A percentile compares a stretch with the other conserved stretches of the same genome.
These are phyloP conservation scores for Fomes fomentarius DNA, from an alignment of 1,284 basidiomycete genomes.

Conservation along the genomic window DNA sequence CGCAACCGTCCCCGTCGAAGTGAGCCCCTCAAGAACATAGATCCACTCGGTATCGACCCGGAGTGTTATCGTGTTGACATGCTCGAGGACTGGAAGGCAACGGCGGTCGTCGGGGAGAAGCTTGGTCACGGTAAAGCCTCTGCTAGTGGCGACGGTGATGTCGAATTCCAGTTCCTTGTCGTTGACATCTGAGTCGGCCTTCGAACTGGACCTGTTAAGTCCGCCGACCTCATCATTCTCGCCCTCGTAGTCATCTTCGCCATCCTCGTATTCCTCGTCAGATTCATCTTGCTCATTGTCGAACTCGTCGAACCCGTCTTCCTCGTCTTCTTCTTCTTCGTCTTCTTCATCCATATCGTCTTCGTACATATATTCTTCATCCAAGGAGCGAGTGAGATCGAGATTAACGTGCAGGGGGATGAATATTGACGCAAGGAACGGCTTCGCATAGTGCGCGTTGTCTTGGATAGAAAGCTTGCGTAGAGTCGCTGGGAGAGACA, in stretches of 20 bases:
- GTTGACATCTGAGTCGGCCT: too few species aligned
- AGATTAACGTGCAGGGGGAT: conserved; percentile 1
- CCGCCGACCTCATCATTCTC: too few species aligned
- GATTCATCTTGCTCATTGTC: too few species aligned
- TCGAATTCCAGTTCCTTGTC: too few species aligned
- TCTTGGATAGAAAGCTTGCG: conserved; percentile 6
- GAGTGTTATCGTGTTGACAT: background rate
- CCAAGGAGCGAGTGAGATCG: background rate
- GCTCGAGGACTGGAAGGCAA: background rate
- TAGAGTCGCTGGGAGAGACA: background rate
- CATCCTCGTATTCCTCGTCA: too few species aligned
- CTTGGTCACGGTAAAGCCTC: background rate
- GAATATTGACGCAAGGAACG: conserved; percentile 9
- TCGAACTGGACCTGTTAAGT: too few species aligned
- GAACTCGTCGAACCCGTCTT: background rate
- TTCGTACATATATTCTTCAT: background rate
- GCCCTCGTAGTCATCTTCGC: too few species aligned
- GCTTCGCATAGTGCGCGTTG: conserved; percentile 4
- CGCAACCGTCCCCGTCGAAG: background rate
- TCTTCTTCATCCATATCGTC: too few species aligned
- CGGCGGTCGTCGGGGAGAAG: conserved; percentile 1
- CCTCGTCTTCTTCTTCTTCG: too few species aligned
- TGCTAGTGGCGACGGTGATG: background rate
- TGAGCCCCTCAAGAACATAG: background rate
- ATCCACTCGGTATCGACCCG: background rate